Base-by-base conservation (phyloP, 2,329 filamentous ascomycete genomes). In the Cercospora nicotianae region DNA sequence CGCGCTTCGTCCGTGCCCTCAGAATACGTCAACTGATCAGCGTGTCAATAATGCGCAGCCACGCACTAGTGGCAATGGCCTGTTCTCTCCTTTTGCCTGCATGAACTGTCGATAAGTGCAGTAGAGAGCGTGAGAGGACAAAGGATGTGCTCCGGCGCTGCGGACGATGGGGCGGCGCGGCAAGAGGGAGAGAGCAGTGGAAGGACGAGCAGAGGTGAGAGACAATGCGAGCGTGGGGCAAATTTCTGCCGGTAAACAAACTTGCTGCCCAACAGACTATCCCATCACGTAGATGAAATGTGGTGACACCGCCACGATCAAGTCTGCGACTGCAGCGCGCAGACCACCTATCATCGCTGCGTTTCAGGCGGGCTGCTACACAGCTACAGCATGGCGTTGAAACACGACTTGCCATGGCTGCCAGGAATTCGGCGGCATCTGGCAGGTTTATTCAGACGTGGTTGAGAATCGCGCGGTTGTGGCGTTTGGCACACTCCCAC, bases 311-410 rank as follows among this genome's bases (percentile, higher is more conserved):
- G 60, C 33, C 23, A 63, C 33, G 20, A 45, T 30, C 13, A 23
- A 63, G 39, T 51, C 28, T 51, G 39, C 45, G 42, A 23, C 23
- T n/a, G 8, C 45, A n/a, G 23, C 33, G 33, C 13, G 33, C 31
- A 36, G 30, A 61, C 36, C 59, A 20, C 59, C 18, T 39, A 13
- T 31, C 30, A 36, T 18, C 59, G 20, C 20, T 20, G 33, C 36
- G 23, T 28, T 51, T 53, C 33, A 42, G 60, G 23, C 26, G n/a
- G 51, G 39, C 48, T 63, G 61, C 45, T 53, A 36, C 39, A 48
- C 60, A 62, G 60, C 60, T 63, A 63, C 62, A 64, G 33, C 62
- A 64, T 57, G 31, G 48, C 51, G 33, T 58, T 64, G 55, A 67
- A 67, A 64, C 66, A 64, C 45, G 59, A 57, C 55, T 30, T 53